These are phyloP conservation scores for Acer yangbiense DNA, from an alignment of 345 rosid species.

Conservation along the genomic window DNA sequence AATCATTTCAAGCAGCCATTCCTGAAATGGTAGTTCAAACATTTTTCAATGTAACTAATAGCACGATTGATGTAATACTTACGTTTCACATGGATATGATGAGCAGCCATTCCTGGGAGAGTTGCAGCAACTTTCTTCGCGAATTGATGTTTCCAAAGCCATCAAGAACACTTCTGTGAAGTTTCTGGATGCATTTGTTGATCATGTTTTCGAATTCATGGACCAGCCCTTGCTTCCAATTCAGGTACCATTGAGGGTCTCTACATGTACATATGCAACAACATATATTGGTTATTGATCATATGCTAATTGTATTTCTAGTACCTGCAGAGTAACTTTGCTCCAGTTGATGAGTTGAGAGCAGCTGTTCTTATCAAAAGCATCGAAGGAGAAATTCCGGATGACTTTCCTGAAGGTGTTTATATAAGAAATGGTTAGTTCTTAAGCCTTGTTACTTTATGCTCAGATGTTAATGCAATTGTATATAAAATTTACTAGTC, in stretches of 20 bases:
- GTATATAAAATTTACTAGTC: not conserved
- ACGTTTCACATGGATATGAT: not conserved
- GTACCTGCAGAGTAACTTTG: constrained; percentile 39
- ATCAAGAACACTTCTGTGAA: constrained; percentile 27
- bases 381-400: constrained; percentile 40
- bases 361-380: constrained; percentile 21
- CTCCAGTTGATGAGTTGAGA: constrained; percentile 40
- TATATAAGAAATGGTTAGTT: constrained; percentile 46
- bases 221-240: constrained; percentile 46
- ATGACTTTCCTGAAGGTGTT: constrained; percentile 40
- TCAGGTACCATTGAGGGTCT: constrained; percentile 33
- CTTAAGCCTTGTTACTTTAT: not conserved
- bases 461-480: not conserved
- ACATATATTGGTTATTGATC: not conserved
- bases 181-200: constrained; percentile 45
- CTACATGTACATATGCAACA: not conserved
- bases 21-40: not conserved
- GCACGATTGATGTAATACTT: not conserved
- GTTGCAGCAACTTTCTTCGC: constrained; percentile 24
- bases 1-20: not conserved
- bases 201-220: constrained; percentile 40
- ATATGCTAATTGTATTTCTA: not conserved
- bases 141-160: constrained; percentile 24
- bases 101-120: constrained; percentile 35
- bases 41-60: not conserved